Base-by-base conservation (phyloP, 2,329 filamentous ascomycete genomes). In the Aspergillus costaricaensis region DNA sequence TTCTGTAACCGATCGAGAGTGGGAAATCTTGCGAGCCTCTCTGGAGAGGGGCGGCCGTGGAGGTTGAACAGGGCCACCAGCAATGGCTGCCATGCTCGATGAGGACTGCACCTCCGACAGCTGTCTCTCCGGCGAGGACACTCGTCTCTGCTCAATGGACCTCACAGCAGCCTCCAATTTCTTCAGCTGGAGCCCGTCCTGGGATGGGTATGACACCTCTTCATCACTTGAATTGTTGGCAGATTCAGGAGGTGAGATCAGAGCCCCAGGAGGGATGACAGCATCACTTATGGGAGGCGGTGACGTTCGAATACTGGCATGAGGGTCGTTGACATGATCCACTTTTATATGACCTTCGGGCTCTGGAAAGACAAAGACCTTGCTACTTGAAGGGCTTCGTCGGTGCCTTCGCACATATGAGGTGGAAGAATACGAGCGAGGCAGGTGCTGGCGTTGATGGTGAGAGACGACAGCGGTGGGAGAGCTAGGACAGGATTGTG, bases 171-270 rank as follows among this genome's bases (percentile, higher is more conserved):
- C 88, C 75, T 96, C 87, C 54, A 97, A 81, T 72, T 94, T 90
- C 64, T 82, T 80, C 63, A 87, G 77, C 60, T 81, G 79, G 52
- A 80, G 74, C 52, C 78, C 67, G 58, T 81, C 77, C 58, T 73
- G 75, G 61, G 74, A 52, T 72, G 82, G 80, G 69, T 78, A 67
- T 60, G 69, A 25, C 66, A 72, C 63, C 66, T 86, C 88, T 70
- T 96, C 92, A 73, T 96, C 93, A 76, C 93, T 92, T 25, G 89
- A 93, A 66, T 89, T 90, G 41, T 86, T 85, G 6, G 85, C 84
- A 36, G 93, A 96, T 70, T 97, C 94, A 9, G 94, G 94, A 38
- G 94, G 94, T 0, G 94, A 97, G 61, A 96, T 91, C 68, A 96
- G 86, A 64, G 91, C 92, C 62, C 91, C 92, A 63, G 87, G 86